Percentiles rank a stretch among this genome's conserved stretches.
Conservation (phyloP, 176 grass and related monocot genomes). For the Saccharum spontaneum region DNA sequence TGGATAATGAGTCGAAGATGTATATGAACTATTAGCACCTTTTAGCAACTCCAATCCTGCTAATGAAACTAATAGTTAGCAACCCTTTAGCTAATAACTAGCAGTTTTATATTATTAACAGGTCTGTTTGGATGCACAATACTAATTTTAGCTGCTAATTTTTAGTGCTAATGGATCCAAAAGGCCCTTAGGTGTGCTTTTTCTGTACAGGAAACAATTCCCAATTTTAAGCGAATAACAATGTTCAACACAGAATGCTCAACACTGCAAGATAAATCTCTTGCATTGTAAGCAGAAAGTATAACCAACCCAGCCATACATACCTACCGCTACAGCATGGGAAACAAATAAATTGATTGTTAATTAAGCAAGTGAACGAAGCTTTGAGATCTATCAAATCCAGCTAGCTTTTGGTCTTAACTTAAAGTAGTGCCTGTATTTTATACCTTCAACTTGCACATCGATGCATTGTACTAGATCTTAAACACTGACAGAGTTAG, state of each 20-base stretch:
- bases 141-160: no score
- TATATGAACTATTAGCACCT: no score
- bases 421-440: neutral
- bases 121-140: no score
- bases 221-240: neutral
- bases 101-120: no score
- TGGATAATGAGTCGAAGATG: no score
- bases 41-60: no score
- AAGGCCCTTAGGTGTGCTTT: no score
- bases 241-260: neutral
- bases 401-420: neutral
- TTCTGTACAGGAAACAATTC: neutral
- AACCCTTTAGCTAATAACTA: no score
- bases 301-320: neutral
- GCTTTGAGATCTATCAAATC: neutral
- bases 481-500: neutral
- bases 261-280: neutral
- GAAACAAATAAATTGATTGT: neutral
- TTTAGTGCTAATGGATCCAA: no score
- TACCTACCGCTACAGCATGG: neutral
- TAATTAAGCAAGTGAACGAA: neutral
- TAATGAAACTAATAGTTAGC: no score
- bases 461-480: neutral
- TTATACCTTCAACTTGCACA: constrained; percentile 29
- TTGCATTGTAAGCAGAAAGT: neutral